Percentiles rank a stretch among this genome's conserved stretches.
These are phyloP conservation scores for Tricholoma furcatifolium DNA, from an alignment of 768 basidiomycete species.

Conservation along the genomic window DNA sequence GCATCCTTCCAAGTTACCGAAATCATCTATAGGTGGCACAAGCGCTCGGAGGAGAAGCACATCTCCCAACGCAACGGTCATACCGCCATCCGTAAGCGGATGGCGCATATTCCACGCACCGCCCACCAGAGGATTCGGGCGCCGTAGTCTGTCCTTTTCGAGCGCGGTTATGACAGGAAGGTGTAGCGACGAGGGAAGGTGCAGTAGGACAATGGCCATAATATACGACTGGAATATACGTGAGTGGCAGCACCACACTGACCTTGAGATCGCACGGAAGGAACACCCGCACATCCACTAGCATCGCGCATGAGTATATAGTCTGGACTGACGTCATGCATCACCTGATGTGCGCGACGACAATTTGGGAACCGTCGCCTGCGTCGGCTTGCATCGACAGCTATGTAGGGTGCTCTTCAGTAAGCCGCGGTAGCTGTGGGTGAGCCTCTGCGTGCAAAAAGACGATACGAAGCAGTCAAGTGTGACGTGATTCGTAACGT, in stretches of 20 bases:
- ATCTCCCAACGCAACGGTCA: conserved; percentile 94
- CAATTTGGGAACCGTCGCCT: no score
- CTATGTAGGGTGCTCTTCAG: no score
- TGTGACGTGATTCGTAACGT: no score
- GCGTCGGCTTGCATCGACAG: no score
- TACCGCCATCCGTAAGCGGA: conserved; percentile 95
- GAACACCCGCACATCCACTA: conserved; percentile 85
- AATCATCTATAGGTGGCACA: conserved; percentile 44
- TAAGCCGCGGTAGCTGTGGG: no score
- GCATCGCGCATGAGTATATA: no score
- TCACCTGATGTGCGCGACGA: no score
- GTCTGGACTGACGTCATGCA: no score
- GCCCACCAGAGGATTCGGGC: conserved; percentile 90
- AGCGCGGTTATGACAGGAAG: conserved; percentile 63
- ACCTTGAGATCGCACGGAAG: conserved; percentile 83
- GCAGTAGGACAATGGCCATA: conserved; percentile 68
- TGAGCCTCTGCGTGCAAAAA: no score
- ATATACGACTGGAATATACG: conserved; percentile 58
- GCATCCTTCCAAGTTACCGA: conserved; percentile 52
- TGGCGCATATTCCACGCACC: conserved; percentile 99
- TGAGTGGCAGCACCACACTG: conserved; percentile 15
- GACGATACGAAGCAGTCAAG: no score
- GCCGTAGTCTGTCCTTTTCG: conserved; percentile 74
- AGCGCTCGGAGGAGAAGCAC: conserved; percentile 70
- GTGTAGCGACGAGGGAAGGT: conserved; percentile 76